Evolutionary conservation across 352 stramenopile genomes (phyloP).

Genomic region (Hyaloperonospora arabidopsidis): DNA sequence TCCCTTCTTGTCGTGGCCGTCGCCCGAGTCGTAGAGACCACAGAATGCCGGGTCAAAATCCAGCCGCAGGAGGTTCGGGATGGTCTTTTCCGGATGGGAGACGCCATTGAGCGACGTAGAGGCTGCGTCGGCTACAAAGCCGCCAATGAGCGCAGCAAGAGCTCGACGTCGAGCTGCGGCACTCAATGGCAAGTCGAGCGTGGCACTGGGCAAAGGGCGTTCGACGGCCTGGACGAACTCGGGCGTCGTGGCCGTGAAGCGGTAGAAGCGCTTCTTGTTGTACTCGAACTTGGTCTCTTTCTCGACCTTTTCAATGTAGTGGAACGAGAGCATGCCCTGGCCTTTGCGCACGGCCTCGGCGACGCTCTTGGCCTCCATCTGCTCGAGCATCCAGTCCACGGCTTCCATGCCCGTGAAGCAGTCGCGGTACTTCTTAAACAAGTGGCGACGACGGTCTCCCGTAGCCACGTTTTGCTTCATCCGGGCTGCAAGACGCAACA

Average conservation of each 20-base stretch:
- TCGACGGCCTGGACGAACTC: constrained; percentile 57
- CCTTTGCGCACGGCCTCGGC: constrained; percentile 74
- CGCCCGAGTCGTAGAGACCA: constrained; percentile 43
- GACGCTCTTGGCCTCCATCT: constrained; percentile 78
- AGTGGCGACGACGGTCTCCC: constrained; percentile 55
- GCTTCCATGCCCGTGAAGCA: constrained; percentile 82
- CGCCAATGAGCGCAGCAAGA: constrained; percentile 59
- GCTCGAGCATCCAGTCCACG: constrained; percentile 82
- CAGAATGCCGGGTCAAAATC: constrained; percentile 79
- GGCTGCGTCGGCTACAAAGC: constrained; percentile 69
- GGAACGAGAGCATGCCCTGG: constrained; percentile 52
- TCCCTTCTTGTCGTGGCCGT: constrained; percentile 31
- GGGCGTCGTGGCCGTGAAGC: constrained; percentile 67
- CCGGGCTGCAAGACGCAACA: constrained; percentile 58
- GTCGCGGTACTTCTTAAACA: constrained; percentile 79
- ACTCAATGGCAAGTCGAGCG: constrained; percentile 58
- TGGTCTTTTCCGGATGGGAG: constrained; percentile 67
- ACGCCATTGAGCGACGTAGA: constrained; percentile 76
- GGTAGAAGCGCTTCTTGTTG: constrained; percentile 75
- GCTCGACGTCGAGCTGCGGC: constrained; percentile 48
- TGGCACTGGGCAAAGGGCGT: constrained; percentile 38
- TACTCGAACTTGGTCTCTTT: constrained; percentile 82
- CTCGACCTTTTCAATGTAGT: constrained; percentile 76
- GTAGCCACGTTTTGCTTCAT: constrained; percentile 79
- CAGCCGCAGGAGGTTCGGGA: constrained; percentile 60